phyloP scores from a whole-genome alignment of 768 basidiomycete species.

The Tricholoma sp. region DNA sequence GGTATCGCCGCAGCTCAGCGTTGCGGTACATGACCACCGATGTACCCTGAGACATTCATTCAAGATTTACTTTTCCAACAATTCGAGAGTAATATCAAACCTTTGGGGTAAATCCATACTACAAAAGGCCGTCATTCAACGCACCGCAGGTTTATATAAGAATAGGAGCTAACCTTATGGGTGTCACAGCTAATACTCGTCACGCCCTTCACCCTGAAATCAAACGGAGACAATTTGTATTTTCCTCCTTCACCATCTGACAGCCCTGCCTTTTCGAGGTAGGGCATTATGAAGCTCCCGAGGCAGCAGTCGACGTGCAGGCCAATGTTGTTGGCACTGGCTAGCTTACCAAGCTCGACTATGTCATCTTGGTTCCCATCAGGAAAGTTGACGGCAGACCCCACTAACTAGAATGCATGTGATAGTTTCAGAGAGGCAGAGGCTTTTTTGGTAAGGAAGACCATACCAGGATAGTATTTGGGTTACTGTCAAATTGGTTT shows the following conservation, averaged over 20 bases:
- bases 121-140: not conserved
- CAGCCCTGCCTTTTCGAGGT: conserved; percentile 76
- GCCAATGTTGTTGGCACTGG: conserved; percentile 69
- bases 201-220: conserved; percentile 88
- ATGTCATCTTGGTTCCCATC: conserved; percentile 90
- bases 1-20: conserved; percentile 67
- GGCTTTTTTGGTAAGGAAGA: not conserved
- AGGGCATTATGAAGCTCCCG: conserved; percentile 92
- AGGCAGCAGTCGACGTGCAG: conserved; percentile 95
- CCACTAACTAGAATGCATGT: conserved; percentile 56
- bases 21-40: conserved; percentile 95
- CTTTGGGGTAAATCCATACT: conserved; percentile 96
- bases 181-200: conserved; percentile 96
- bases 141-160: not conserved
- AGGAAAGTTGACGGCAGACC: conserved; percentile 82
- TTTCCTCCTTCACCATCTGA: conserved; percentile 49
- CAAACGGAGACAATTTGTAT: conserved; percentile 68
- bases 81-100: conserved; percentile 27
- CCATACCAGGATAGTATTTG: conserved; percentile 81
- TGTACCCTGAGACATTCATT: conserved; percentile 50
- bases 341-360: conserved; percentile 67
- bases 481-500: conserved; percentile 46
- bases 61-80: conserved; percentile 1
- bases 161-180: conserved; percentile 60
- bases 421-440: not conserved